Conservation (phyloP, 352 stramenopile genomes). For the Globisporangium barbulae region DNA sequence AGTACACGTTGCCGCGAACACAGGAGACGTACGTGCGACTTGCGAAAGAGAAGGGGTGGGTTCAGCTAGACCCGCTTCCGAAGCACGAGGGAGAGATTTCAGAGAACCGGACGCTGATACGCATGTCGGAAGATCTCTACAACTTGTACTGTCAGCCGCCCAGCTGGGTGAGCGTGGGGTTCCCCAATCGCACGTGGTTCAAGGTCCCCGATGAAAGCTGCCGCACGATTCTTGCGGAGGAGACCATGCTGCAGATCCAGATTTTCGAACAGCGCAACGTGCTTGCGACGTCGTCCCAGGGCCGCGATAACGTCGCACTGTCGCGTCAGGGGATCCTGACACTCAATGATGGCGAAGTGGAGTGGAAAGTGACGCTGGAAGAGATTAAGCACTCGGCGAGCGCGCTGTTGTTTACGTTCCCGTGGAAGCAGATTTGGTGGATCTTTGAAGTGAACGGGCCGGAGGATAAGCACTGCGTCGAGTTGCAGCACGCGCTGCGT, state of each 20-base stretch:
- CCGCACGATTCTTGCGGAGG: conserved; percentile 61
- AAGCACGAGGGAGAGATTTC: background rate
- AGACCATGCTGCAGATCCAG: conserved; percentile 71
- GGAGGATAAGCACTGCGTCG: conserved; percentile 57
- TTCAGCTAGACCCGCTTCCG: conserved; percentile 40
- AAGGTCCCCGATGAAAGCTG: conserved; percentile 74
- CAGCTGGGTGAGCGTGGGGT: conserved; percentile 75
- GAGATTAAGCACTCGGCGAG: conserved; percentile 84
- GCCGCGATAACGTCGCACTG: conserved; percentile 62
- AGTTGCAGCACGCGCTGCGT: conserved; percentile 75
- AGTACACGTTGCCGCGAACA: conserved; percentile 73
- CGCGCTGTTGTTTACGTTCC: conserved; percentile 78
- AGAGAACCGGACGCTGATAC: conserved; percentile 39
- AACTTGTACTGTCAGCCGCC: conserved; percentile 75
- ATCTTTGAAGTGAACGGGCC: conserved; percentile 58
- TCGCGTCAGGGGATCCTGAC: conserved; percentile 47
- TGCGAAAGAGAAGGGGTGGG: conserved; percentile 78
- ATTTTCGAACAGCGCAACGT: conserved; percentile 71
- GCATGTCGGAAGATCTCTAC: conserved; percentile 73
- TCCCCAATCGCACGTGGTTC: conserved; percentile 79
- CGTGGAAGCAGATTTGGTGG: conserved; percentile 88
- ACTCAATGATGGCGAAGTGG: conserved; percentile 41
- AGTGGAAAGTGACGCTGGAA: conserved; percentile 68
- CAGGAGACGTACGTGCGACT: conserved; percentile 72
- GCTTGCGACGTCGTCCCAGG: conserved; percentile 68